These are phyloP conservation scores for Glebionis coronaria DNA, from an alignment of 129 eudicot species.

Conservation along the genomic window DNA sequence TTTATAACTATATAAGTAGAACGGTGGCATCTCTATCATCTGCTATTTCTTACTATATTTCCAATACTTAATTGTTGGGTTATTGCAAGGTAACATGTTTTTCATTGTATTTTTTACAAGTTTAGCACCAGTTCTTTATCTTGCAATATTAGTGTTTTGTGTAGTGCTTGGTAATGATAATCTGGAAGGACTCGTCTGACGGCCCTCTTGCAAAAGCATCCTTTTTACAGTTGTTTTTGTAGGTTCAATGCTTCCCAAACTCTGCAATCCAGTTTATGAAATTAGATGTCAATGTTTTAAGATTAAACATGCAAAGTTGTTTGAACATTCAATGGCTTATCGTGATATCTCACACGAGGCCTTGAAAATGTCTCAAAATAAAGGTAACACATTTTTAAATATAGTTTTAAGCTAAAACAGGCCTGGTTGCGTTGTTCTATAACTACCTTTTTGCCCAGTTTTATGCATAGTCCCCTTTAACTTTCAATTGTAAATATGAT, in stretches of 20 bases:
- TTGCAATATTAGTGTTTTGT: slow-evolving; percentile 19
- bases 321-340: slow-evolving; percentile 39
- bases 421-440: not conserved
- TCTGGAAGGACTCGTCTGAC: slow-evolving; percentile 38
- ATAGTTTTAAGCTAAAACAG: not conserved
- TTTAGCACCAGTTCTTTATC: slow-evolving; percentile 7
- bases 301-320: slow-evolving; percentile 34
- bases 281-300: not conserved
- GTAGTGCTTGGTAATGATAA: slow-evolving; percentile 38
- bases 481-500: too few relatives aligned
- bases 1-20: too few relatives aligned
- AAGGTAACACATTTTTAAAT: slow-evolving; percentile 27
- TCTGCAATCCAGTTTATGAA: slow-evolving; percentile 43
- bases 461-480: not conserved
- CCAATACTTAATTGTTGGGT: too few relatives aligned
- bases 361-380: slow-evolving; percentile 31
- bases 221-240: slow-evolving; percentile 77
- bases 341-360: slow-evolving; percentile 24
- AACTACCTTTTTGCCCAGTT: not conserved
- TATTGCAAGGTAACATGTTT: slow-evolving; percentile 48
- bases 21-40: too few relatives aligned
- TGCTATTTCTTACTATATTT: too few relatives aligned
- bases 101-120: not conserved
- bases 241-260: slow-evolving; percentile 73
- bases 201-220: slow-evolving; percentile 56